Base-by-base conservation (phyloP, 192 early-diverging fungal species). In the Oehlia diaphana region DNA sequence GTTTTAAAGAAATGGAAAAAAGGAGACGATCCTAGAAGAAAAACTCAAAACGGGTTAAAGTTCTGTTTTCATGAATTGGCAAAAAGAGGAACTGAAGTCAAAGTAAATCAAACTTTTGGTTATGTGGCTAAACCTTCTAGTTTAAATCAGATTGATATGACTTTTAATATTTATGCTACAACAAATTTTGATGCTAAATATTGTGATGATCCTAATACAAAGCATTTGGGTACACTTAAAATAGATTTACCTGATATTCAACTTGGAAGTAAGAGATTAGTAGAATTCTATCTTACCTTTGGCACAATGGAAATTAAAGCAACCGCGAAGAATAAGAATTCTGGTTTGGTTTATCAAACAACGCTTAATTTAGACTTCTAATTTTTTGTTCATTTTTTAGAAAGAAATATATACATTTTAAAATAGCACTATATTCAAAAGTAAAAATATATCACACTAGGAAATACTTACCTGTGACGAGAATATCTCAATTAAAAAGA, bases 261-360 rank as follows among this genome's bases (percentile, higher is more conserved):
- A 47, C 2, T n/a, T 47, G 66, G 65, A 13, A 53, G 14, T 9
- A 78, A 78, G n/a, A 39, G 77, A 28, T 26, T 35, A 4, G 63
- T 78, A 7, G 77, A 78, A 33, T 78, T 68, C 50, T 26, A 37
- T 12, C 50, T 78, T 2, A 68, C 47, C 26, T 78, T 78, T 50
- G 63, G 64, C 16, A 68, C 14, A 21, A 50, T 68, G 37, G 77
- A 78, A 50, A 39, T 78, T 67, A 64, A 78, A 53, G 77, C 77
- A 21, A 50, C 26, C 12, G 77, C 77, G 0, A 66, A n/a, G 7
- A 78, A 78, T 47, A 67, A 78, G 31, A 67, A 69, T 49, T 68
- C 77, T 42, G 63, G 63, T 0, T 3, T 13, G 21, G 9, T 78
- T 50, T 78, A 78, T 69, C 28, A 66, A 68, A 68, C 63, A 26